phyloP scores from a whole-genome alignment of 495 filamentous ascomycete species.

The Chaetomium tenue region DNA sequence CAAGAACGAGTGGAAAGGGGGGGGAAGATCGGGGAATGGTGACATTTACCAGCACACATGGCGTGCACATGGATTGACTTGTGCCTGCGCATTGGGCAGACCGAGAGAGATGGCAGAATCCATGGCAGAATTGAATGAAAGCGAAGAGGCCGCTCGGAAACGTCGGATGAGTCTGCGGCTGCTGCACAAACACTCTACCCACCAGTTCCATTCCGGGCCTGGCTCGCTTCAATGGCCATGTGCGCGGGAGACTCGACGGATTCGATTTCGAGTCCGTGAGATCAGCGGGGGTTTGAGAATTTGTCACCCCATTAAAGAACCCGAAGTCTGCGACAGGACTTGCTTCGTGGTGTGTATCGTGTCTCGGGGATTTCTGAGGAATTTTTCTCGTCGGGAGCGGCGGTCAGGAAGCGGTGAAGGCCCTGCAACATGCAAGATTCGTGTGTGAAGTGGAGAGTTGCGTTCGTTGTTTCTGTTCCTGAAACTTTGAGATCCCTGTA shows the following conservation, averaged over 20 bases:
- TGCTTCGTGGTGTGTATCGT: not conserved
- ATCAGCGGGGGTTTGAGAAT: not conserved
- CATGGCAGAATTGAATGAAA: not conserved
- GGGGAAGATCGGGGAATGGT: constrained; percentile 13
- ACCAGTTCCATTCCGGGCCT: too few species aligned
- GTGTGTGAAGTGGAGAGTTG: constrained; percentile 5
- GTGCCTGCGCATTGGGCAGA: constrained; percentile 12
- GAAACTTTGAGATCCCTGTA: constrained; percentile 12
- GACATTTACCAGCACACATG: constrained; percentile 18
- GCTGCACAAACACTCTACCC: not conserved
- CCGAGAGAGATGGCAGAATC: not conserved
- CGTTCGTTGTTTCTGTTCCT: constrained; percentile 20
- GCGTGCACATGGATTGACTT: constrained; percentile 22
- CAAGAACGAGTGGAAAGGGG: not conserved
- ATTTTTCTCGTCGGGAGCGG: not conserved
- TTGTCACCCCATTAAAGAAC: not conserved
- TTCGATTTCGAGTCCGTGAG: not conserved
- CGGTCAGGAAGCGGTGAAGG: constrained; percentile 14
- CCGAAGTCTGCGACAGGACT: constrained; percentile 6
- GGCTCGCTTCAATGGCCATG: too few species aligned
- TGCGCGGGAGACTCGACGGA: not conserved
- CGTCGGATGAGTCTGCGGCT: not conserved
- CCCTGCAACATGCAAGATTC: not conserved
- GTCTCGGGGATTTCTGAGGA: not conserved
- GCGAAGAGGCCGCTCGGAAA: not conserved